Percentiles rank a stretch among this genome's conserved stretches.
These are phyloP conservation scores for Jimgerdemannia flammicorona DNA, from an alignment of 192 early-diverging fungal species.

Conservation along the genomic window DNA sequence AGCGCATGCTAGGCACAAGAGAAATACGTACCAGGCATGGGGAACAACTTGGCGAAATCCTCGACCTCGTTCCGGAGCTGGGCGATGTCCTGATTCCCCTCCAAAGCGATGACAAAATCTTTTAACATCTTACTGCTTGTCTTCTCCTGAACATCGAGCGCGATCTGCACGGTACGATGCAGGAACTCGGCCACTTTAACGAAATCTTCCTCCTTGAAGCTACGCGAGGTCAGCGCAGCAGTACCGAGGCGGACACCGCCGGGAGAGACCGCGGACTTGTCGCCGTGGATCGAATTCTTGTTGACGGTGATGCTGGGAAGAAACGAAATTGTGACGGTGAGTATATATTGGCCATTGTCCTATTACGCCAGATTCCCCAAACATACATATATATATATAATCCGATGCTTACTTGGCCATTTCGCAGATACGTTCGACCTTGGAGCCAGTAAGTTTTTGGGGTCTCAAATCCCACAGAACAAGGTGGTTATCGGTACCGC, in stretches of 20 bases:
- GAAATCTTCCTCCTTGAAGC: conserved; percentile 97
- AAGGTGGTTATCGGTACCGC: conserved; percentile 97
- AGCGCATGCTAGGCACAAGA: neutral
- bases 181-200: conserved; percentile 94
- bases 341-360: neutral
- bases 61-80: conserved; percentile 85
- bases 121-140: conserved; percentile 93
- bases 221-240: conserved; percentile 93
- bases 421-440: conserved; percentile 99
- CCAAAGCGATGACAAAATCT: conserved; percentile 90
- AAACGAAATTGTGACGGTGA: conserved; percentile 13
- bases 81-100: conserved; percentile 74
- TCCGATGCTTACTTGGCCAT: conserved; percentile 57
- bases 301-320: conserved; percentile 83
- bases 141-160: conserved; percentile 77
- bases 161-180: conserved; percentile 91
- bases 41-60: conserved; percentile 89
- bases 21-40: conserved; percentile 82
- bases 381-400: too few relatives aligned
- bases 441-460: conserved; percentile 86
- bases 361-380: neutral
- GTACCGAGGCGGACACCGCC: conserved; percentile 97
- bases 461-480: conserved; percentile 98
- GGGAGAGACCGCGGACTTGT: conserved; percentile 91
- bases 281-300: conserved; percentile 99